phyloP scores from a whole-genome alignment of 495 filamentous ascomycete species.

The Podospora pseudopauciseta region DNA sequence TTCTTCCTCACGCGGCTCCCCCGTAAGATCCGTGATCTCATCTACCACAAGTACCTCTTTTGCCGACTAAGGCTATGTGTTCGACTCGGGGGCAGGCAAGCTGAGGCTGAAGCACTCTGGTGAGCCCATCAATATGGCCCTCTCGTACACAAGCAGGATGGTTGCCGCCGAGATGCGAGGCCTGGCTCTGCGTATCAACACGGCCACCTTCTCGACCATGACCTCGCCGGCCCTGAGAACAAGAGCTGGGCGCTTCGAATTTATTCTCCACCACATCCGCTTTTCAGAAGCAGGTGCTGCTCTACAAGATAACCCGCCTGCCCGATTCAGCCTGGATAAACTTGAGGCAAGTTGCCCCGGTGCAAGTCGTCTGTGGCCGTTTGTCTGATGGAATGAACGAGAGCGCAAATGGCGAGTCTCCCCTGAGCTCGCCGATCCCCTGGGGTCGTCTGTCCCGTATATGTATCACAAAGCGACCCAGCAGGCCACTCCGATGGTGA shows the following conservation, averaged over 20 bases:
- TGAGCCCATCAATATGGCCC: neutral
- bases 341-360: too few relatives aligned
- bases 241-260: neutral
- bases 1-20: neutral
- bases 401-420: too few relatives aligned
- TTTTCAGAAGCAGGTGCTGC: neutral
- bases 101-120: neutral
- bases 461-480: too few relatives aligned
- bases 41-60: slow-evolving; percentile 3
- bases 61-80: neutral
- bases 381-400: too few relatives aligned
- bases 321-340: too few relatives aligned
- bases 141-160: neutral
- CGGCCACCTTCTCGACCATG: neutral
- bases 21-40: neutral
- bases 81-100: neutral
- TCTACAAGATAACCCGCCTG: neutral
- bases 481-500: too few relatives aligned
- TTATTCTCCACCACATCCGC: neutral
- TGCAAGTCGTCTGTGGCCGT: too few relatives aligned
- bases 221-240: neutral
- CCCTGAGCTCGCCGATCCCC: too few relatives aligned
- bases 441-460: too few relatives aligned
- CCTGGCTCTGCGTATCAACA: neutral
- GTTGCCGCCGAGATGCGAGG: neutral